Percentiles rank a stretch among this genome's conserved stretches.
Evolutionary conservation across 208 protist genomes (phyloP).

Genomic region (Acanthamoeba royreba): DNA sequence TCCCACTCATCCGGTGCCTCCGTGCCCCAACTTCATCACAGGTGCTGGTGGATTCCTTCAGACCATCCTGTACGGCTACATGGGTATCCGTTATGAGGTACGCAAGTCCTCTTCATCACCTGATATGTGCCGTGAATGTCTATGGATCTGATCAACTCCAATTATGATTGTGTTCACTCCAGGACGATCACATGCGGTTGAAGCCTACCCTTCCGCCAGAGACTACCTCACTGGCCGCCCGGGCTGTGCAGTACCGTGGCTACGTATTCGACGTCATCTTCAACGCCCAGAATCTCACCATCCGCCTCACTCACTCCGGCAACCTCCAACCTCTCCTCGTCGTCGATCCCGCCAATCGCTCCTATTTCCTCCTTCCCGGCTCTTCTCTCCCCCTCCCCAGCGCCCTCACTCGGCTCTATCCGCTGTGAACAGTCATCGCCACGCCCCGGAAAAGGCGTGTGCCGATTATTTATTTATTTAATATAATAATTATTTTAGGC

Average conservation of each 20-base stretch:
- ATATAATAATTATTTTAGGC: too few relatives aligned
- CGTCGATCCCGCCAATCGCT: neutral
- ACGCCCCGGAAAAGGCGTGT: too few relatives aligned
- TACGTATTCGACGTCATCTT: neutral
- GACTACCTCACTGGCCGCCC: neutral
- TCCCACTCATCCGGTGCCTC: constrained; percentile 19
- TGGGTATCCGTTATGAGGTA: neutral
- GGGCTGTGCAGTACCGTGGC: neutral
- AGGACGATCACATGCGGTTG: neutral
- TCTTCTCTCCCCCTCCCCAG: neutral
- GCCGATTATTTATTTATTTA: too few relatives aligned
- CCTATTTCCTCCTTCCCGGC: neutral
- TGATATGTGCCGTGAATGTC: too few relatives aligned
- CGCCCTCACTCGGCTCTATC: neutral
- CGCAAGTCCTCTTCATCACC: too few relatives aligned
- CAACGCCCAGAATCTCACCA: neutral
- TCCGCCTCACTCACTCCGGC: neutral
- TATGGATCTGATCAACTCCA: too few relatives aligned
- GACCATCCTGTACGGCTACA: constrained; percentile 31
- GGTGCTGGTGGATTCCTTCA: constrained; percentile 36
- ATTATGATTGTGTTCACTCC: too few relatives aligned
- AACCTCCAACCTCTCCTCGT: neutral
- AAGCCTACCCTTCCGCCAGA: neutral
- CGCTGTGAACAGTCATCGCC: neutral
- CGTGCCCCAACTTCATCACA: constrained; percentile 46